These are phyloP conservation scores for Chrysoporthe austroafricana DNA, from an alignment of 2,329 filamentous ascomycete genomes.

Conservation along the genomic window DNA sequence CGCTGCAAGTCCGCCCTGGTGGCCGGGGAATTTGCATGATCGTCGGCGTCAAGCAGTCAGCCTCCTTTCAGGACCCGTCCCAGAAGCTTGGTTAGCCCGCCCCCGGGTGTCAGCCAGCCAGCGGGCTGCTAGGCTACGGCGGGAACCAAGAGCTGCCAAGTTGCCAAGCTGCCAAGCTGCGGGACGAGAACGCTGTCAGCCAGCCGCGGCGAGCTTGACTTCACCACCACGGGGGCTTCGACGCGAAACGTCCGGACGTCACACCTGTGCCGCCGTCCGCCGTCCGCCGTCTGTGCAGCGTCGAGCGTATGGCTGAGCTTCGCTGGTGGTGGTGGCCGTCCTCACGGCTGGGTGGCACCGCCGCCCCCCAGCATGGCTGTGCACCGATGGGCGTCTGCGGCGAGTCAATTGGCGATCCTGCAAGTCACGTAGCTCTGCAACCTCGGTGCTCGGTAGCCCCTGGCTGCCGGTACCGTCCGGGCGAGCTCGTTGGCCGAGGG, in stretches of 20 bases:
- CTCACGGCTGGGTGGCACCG: not conserved
- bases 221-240: not conserved
- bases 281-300: not conserved
- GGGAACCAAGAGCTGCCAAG: conserved; percentile 9
- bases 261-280: not conserved
- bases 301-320: not conserved
- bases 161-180: conserved; percentile 1
- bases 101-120: not conserved
- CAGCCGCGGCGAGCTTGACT: not conserved
- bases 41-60: not conserved
- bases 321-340: not conserved
- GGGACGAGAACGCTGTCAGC: not conserved
- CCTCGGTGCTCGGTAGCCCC: conserved; percentile 9
- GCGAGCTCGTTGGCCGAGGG: conserved; percentile 8
- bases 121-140: not conserved
- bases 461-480: conserved; percentile 5
- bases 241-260: not conserved
- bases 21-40: not conserved
- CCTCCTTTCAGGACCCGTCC: conserved; percentile 1
- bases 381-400: not conserved
- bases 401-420: conserved; percentile 8
- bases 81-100: conserved; percentile 21
- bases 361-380: conserved; percentile 4
- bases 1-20: not conserved
- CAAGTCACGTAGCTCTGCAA: conserved; percentile 10